Conservation (phyloP, 768 basidiomycete species). For the Tylopilus subfusipes region DNA sequence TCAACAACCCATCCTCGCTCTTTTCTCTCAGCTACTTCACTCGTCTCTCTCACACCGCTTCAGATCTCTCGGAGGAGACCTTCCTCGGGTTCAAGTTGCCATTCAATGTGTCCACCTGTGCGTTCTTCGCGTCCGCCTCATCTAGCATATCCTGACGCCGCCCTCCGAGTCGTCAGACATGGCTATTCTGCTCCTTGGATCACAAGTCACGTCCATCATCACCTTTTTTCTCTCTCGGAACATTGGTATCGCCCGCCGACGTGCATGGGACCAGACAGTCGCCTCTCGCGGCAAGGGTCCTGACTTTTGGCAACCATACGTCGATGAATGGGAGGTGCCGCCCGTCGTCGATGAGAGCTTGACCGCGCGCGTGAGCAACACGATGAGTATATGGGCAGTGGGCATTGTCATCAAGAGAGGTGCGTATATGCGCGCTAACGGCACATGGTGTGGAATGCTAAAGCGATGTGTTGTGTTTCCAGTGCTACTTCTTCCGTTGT, state of each 20-base stretch:
- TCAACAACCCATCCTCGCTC: constrained; percentile 26
- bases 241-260: constrained; percentile 71
- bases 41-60: constrained; percentile 28
- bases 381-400: constrained; percentile 15
- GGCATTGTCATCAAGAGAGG: constrained; percentile 22
- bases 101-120: constrained; percentile 70
- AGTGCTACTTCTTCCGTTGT: constrained; percentile 61
- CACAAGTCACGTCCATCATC: constrained; percentile 72
- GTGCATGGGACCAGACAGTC: constrained; percentile 81
- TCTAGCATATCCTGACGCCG: neutral
- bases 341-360: constrained; percentile 36
- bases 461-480: neutral
- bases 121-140: constrained; percentile 6
- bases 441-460: neutral
- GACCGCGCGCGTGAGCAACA: constrained; percentile 18
- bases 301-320: constrained; percentile 82
- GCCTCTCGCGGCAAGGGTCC: constrained; percentile 75
- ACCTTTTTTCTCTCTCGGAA: constrained; percentile 82
- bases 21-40: constrained; percentile 25
- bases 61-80: constrained; percentile 41
- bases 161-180: constrained; percentile 59
- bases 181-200: constrained; percentile 65
- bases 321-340: constrained; percentile 76
- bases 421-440: constrained; percentile 6
- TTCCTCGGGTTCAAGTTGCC: constrained; percentile 65